Evolutionary conservation across 2,329 filamentous ascomycete species (phyloP).

Genomic region (Verticillium longisporum): DNA sequence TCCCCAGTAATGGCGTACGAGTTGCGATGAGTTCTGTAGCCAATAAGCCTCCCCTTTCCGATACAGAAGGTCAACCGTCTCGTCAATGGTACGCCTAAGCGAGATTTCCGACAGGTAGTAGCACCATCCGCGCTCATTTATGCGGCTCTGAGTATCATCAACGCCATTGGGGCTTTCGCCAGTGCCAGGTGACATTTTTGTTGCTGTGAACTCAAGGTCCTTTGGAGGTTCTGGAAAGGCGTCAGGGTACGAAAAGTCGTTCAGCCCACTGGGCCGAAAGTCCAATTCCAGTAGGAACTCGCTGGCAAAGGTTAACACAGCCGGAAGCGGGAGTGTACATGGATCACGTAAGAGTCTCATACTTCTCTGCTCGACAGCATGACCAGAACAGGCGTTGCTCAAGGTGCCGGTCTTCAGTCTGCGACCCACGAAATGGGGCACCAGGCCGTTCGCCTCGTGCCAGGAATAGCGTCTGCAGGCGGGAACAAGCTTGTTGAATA

Average conservation of each 20-base stretch:
- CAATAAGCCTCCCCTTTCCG: slow-evolving; percentile 4
- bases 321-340: neutral
- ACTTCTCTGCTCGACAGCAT: slow-evolving; percentile 15
- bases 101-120: slow-evolving; percentile 16
- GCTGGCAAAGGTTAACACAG: neutral
- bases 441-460: slow-evolving; percentile 1
- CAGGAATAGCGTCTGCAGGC: slow-evolving; percentile 6
- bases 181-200: neutral
- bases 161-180: neutral
- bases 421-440: neutral
- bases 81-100: slow-evolving; percentile 12
- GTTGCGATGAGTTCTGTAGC: neutral
- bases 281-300: slow-evolving; percentile 1
- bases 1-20: slow-evolving; percentile 9
- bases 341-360: neutral
- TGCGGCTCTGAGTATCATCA: neutral
- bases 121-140: slow-evolving; percentile 13
- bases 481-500: slow-evolving; percentile 12
- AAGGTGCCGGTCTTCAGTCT: slow-evolving; percentile 5
- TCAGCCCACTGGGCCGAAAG: slow-evolving; percentile 8
- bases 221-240: slow-evolving; percentile 12
- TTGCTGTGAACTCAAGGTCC: neutral
- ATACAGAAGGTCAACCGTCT: slow-evolving; percentile 5
- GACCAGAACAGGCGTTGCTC: slow-evolving; percentile 15
- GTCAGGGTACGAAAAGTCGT: slow-evolving; percentile 12